Base-by-base conservation (phyloP, 2,329 filamentous ascomycete species). In the Cryphonectria nitschkei region DNA sequence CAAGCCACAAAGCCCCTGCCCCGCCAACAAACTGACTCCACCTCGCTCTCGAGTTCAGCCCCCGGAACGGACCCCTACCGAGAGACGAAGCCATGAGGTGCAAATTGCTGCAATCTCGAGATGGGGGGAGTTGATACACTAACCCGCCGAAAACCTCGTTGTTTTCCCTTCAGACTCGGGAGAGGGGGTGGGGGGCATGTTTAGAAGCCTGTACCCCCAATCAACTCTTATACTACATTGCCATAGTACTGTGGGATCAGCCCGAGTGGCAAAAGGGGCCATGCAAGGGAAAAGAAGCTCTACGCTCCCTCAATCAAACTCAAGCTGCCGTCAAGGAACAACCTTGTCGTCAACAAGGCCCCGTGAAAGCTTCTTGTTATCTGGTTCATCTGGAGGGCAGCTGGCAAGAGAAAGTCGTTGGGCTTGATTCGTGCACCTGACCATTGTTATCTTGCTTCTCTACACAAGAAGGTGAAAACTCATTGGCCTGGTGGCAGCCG, bases 71-170 rank as follows among this genome's bases (percentile, higher is more conserved):
- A 39, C n/a, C 58, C 22, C 26, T 61, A 39, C 58, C 32, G 58
- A 61, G 58, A 61, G 58, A n/a, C 58, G 32, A 37, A 7, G 58
- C 58, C 58, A 61, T 50, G 29, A n/a, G 1, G 16, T 61, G 58
- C 14, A 61, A 39, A 61, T 61, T 61, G 58, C 19, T 61, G 58
- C 58, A 61, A 61, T 61, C 58, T 61, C 58, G 34, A 61, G 16
- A n/a, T 3, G 14, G 56, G 16, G 29, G 32, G 56, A 29, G 22
- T 50, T 50, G 46, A 39, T 34, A 26, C 34, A 26, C 11, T 8
- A 37, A 19, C 22, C 34, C 58, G 58, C 58, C 58, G 16, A 39
- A 37, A 39, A 61, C 34, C 58, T 61, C 58, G 58, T 61, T 39
- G 58, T 22, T 39, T 61, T 61, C 58, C n/a, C 6, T 39, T 8